Evolutionary conservation across 148 eudicot genomes (phyloP).

Genomic region (Pharnaceum exiguum): DNA sequence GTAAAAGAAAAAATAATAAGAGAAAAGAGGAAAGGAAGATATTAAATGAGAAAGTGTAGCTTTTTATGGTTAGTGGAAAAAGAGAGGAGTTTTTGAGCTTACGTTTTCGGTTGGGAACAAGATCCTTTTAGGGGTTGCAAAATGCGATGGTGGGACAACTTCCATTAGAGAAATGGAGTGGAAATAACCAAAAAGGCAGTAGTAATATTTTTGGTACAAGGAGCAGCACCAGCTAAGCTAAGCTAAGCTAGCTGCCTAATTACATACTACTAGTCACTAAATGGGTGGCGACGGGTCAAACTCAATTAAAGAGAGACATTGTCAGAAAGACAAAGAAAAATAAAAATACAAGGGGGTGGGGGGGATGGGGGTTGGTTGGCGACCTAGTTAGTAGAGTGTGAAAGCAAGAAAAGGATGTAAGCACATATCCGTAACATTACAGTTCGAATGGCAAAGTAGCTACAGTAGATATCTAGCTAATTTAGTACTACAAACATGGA

Average conservation of each 20-base stretch:
- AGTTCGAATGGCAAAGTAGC: not conserved
- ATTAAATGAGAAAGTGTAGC: constrained; percentile 16
- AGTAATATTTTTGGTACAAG: not conserved
- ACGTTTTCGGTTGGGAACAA: constrained; percentile 9
- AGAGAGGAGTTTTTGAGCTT: not conserved
- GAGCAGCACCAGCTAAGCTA: not conserved
- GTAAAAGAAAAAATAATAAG: constrained; percentile 4
- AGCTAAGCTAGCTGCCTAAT: constrained; percentile 3
- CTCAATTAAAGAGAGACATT: not conserved
- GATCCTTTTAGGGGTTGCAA: constrained; percentile 19
- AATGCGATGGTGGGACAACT: not conserved
- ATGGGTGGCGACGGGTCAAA: constrained; percentile 23
- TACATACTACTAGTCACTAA: no score
- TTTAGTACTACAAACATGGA: not conserved
- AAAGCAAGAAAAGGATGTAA: constrained; percentile 22
- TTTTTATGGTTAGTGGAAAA: not conserved
- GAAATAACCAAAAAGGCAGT: not conserved
- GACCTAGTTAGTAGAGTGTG: constrained; percentile 29
- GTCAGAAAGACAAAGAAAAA: not conserved
- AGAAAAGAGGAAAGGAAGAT: constrained; percentile 3
- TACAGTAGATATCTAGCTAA: not conserved
- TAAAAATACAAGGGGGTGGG: not conserved
- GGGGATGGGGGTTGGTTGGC: constrained; percentile 23
- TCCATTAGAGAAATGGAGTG: not conserved
- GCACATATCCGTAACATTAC: not conserved